Conservation (phyloP, 805 yeast genomes). For the Scheffersomyces ergatensis region DNA sequence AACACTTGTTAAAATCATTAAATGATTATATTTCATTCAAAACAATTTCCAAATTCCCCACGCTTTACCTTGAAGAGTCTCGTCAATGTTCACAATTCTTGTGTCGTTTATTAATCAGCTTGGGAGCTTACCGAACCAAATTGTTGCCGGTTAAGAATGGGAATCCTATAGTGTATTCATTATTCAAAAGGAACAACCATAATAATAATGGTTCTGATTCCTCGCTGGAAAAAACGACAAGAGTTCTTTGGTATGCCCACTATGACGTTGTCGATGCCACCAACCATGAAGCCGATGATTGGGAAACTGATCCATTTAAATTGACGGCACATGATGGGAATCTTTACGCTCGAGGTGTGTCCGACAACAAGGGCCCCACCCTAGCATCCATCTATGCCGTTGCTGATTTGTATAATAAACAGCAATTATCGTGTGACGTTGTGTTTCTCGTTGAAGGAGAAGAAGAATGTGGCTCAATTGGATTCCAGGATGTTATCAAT, state of each 20-base stretch:
- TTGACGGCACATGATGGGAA: conserved; percentile 80
- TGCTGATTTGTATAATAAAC: conserved; percentile 58
- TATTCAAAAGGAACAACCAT: conserved; percentile 49
- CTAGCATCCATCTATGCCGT: conserved; percentile 85
- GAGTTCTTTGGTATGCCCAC: conserved; percentile 90
- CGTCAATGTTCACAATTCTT: conserved; percentile 83
- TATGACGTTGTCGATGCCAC: conserved; percentile 90
- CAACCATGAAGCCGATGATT: conserved; percentile 43
- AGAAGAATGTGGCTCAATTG: conserved; percentile 90
- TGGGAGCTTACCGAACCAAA: conserved; percentile 69
- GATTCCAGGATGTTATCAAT: conserved; percentile 69
- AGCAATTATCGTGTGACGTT: conserved; percentile 64
- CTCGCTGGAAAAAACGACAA: conserved; percentile 6
- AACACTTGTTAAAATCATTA: conserved; percentile 62
- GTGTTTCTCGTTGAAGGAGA: conserved; percentile 90
- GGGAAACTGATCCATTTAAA: conserved; percentile 79
- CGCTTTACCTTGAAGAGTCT: conserved; percentile 69
- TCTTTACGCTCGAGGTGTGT: conserved; percentile 86
- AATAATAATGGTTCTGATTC: not conserved
- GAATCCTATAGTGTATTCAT: conserved; percentile 83
- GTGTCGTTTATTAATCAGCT: conserved; percentile 53
- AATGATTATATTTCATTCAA: conserved; percentile 61
- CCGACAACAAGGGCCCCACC: conserved; percentile 94
- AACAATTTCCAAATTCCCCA: conserved; percentile 76
- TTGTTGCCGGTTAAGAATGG: conserved; percentile 73